A percentile compares a stretch with the other conserved stretches of the same genome.
phyloP scores from a whole-genome alignment of 345 rosid species.

The Pugionium dolabratum region DNA sequence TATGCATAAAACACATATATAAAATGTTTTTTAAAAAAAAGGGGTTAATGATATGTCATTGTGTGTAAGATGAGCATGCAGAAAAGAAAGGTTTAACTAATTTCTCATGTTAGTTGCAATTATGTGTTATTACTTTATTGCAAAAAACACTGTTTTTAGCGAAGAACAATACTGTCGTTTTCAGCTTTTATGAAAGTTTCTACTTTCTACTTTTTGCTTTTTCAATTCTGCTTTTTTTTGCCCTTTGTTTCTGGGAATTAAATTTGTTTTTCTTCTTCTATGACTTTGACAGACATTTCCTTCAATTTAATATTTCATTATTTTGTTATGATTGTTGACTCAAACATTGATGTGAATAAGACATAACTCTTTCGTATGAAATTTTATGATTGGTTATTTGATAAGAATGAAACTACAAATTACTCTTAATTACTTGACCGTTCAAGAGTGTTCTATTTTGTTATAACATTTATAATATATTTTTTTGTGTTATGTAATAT shows the following conservation, averaged over 20 bases:
- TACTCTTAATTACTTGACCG: no score
- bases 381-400: no score
- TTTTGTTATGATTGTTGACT: no score
- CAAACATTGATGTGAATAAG: no score
- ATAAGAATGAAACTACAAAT: no score
- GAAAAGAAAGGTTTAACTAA: conserved; percentile 19
- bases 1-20: no score
- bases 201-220: conserved; percentile 36
- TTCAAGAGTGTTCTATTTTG: no score
- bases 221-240: conserved; percentile 16
- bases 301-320: neutral
- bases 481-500: no score
- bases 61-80: conserved; percentile 35
- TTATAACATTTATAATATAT: no score
- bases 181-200: conserved; percentile 39
- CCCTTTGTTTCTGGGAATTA: conserved; percentile 34
- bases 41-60: conserved; percentile 2
- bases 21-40: no score
- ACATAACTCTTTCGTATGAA: no score
- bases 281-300: conserved; percentile 30
- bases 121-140: conserved; percentile 35
- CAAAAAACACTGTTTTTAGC: conserved; percentile 28
- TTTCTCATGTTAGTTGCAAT: conserved; percentile 28
- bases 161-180: conserved; percentile 39
- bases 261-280: conserved; percentile 22